Conservation (phyloP, 2,329 filamentous ascomycete species). For the Simplicillium aogashimaense region DNA sequence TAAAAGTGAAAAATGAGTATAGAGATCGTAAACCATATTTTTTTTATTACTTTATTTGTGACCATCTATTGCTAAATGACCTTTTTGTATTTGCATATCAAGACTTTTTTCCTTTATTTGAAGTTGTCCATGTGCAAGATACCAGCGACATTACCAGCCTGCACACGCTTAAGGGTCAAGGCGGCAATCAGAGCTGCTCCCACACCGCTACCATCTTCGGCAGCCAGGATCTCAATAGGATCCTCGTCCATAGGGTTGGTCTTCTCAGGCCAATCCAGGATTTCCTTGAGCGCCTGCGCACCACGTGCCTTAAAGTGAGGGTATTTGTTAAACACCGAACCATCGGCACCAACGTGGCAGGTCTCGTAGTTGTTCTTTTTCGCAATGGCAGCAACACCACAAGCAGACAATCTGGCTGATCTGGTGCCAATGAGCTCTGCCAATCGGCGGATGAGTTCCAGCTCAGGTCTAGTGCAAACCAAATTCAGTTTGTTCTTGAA, state of each 20-base stretch:
- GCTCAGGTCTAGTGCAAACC: conserved; percentile 61
- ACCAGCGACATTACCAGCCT: conserved; percentile 52
- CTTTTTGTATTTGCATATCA: too few species aligned
- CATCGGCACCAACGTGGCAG: conserved; percentile 93
- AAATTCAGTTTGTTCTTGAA: conserved; percentile 71
- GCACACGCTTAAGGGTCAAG: conserved; percentile 54
- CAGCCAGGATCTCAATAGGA: conserved; percentile 76
- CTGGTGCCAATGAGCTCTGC: conserved; percentile 93
- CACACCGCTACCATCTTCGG: conserved; percentile 96
- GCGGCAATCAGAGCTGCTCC: conserved; percentile 89
- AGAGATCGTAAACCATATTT: too few species aligned
- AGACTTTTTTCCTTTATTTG: conserved; percentile 13
- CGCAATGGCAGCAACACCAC: conserved; percentile 91
- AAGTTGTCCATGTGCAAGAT: conserved; percentile 58
- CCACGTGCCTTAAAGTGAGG: conserved; percentile 94
- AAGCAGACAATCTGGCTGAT: conserved; percentile 84
- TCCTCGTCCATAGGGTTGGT: conserved; percentile 63
- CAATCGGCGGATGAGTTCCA: conserved; percentile 79
- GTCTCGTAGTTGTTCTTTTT: conserved; percentile 85
- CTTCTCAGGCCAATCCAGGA: conserved; percentile 83
- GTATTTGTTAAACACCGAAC: conserved; percentile 98
- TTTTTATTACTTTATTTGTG: too few species aligned
- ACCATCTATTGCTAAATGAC: too few species aligned
- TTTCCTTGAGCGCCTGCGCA: conserved; percentile 82
- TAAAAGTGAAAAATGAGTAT: too few species aligned